A percentile compares a stretch with the other conserved stretches of the same genome.
phyloP scores from a whole-genome alignment of 1,139 yeast genomes.

The Starmera stellimalicola region DNA sequence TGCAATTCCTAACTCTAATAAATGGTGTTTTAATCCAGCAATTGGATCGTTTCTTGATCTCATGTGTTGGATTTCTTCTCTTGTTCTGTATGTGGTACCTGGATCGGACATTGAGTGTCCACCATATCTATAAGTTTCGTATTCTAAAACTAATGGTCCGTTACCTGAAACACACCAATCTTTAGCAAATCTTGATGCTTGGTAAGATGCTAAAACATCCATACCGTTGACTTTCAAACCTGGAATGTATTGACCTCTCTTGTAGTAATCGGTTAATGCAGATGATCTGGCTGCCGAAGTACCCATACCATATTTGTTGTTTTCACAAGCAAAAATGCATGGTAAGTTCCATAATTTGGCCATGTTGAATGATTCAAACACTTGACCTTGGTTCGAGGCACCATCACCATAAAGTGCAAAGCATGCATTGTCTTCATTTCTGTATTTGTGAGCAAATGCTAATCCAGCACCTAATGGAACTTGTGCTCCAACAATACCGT shows the following conservation, averaged over 20 bases:
- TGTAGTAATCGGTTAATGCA: constrained; percentile 92
- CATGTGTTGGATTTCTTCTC: constrained; percentile 99
- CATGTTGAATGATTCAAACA: constrained; percentile 95
- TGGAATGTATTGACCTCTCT: constrained; percentile 99
- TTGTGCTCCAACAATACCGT: constrained; percentile 99
- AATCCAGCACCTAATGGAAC: constrained; percentile 97
- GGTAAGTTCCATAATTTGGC: constrained; percentile 98
- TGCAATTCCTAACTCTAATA: constrained; percentile 76
- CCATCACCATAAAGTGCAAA: constrained; percentile 97
- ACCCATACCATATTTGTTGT: constrained; percentile 99
- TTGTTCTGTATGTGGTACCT: constrained; percentile 98
- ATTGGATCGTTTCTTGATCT: constrained; percentile 97
- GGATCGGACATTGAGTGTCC: constrained; percentile 99
- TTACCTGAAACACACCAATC: constrained; percentile 92
- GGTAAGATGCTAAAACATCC: constrained; percentile 93
- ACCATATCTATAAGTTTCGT: constrained; percentile 98
- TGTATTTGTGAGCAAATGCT: constrained; percentile 94
- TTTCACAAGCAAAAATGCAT: constrained; percentile 90
- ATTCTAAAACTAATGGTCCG: constrained; percentile 93
- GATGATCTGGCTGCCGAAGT: constrained; percentile 95
- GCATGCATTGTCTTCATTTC: constrained; percentile 70
- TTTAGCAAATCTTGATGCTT: constrained; percentile 94
- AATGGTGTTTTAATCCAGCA: constrained; percentile 85
- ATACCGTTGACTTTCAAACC: constrained; percentile 98
- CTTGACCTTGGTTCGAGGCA: constrained; percentile 99